Conservation (phyloP, 1,284 basidiomycete species). For the Cryptococcus sp. region DNA sequence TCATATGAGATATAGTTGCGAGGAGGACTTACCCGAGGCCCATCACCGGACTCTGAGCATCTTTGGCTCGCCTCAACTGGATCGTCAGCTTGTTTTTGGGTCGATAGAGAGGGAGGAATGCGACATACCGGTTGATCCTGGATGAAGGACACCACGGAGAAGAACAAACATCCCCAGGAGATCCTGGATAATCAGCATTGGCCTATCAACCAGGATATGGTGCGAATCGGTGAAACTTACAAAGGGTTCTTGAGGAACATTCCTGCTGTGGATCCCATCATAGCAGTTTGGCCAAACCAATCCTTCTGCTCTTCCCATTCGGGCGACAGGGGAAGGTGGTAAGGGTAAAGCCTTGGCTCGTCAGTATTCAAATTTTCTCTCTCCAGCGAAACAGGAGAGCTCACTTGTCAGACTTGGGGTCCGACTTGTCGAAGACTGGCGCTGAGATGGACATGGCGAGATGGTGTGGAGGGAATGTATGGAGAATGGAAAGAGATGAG, state of each 20-base stretch:
- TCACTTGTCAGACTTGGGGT: conserved; percentile 38
- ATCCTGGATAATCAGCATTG: conserved; percentile 21
- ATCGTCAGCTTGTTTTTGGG: too few relatives aligned
- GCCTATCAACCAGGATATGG: background rate
- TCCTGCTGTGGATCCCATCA: conserved; percentile 43
- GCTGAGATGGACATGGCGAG: conserved; percentile 34
- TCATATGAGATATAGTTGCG: background rate
- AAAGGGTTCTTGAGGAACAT: conserved; percentile 45
- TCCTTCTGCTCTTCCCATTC: conserved; percentile 41
- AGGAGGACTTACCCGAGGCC: conserved; percentile 31
- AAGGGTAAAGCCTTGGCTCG: conserved; percentile 33
- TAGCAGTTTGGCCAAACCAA: conserved; percentile 28
- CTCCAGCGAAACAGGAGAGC: conserved; percentile 5
- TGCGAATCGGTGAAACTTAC: conserved; percentile 18
- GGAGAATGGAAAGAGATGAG: background rate
- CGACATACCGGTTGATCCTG: conserved; percentile 23
- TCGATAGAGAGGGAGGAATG: too few relatives aligned
- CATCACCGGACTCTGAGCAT: conserved; percentile 31
- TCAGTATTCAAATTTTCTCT: background rate
- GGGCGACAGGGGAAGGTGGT: conserved; percentile 34
- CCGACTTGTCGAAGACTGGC: conserved; percentile 40
- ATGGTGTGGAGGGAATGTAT: too few relatives aligned
- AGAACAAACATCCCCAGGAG: conserved; percentile 33
- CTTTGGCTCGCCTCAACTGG: conserved; percentile 25
- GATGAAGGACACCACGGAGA: conserved; percentile 32